Base-by-base conservation (phyloP, 306 rosid species). In the Cucurbita argyrosperma region DNA sequence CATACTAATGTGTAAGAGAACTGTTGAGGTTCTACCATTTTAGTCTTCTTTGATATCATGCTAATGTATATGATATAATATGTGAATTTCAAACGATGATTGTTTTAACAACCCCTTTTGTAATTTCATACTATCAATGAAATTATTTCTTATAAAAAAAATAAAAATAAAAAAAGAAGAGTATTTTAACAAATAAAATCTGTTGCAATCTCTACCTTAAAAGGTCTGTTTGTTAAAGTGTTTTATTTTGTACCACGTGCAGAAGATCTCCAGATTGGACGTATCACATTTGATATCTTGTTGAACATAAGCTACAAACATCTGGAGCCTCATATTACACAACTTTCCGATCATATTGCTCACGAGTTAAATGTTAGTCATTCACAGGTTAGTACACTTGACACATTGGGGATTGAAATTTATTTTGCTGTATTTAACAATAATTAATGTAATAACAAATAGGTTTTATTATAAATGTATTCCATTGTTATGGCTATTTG, bases 261-360 rank as follows among this genome's bases (percentile, higher is more conserved):
- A 95, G 99, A 80, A 77, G 87, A 85, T 70, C 80, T 77, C 70
- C 84, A 80, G 80, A 83, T 95, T 83, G 88, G 89, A 65, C 85
- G 80, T 80, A 82, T 95, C 78, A 88, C 81, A 72, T 67, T 91
- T 35, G 82, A 77, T 13, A 77, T 95, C 80, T 85, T 81, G 66
- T 87, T 95, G 80, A 91, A 89, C 84, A 78, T 72, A 63, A 88
- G 92, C 86, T 89, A 83, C 80, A 13, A 46, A 61, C 87, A 89
- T 63, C 78, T 95, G 82, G 76, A 91, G 89, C 91, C 90, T 83
- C 86, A 83, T 83, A 79, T 82, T 58, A 73, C 81, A 37, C 88
- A 86, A 67, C 82, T 95, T 68, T 79, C 85, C 38, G 86, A 80
- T 76, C 84, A 77, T 84, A 85, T 95, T 74, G 92, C 99, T 82